A percentile compares a stretch with the other conserved stretches of the same genome.
Conservation (phyloP, 441 rosid species). For the Gossypium schwendimanii region DNA sequence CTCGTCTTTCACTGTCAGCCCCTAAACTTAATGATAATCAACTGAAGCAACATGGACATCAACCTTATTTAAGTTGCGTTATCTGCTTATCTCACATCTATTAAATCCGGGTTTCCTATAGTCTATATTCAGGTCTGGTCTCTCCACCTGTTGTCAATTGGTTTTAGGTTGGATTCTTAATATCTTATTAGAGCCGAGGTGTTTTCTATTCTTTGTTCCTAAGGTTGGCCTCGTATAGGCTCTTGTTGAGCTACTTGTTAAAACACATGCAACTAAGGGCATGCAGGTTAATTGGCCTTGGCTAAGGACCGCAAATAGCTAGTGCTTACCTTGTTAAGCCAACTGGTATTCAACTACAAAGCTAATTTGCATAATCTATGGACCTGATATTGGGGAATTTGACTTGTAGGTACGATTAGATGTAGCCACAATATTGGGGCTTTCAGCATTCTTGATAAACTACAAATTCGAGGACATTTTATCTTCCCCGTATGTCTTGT, state of each 20-base stretch:
- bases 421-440: conserved; percentile 77
- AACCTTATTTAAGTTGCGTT: not conserved
- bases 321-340: not conserved
- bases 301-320: not conserved
- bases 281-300: conserved; percentile 5
- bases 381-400: conserved; percentile 19
- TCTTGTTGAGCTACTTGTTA: not conserved
- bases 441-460: conserved; percentile 79
- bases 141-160: not conserved
- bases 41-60: not conserved
- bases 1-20: not conserved
- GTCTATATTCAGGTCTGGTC: not conserved
- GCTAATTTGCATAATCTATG: conserved; percentile 8
- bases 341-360: not conserved
- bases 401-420: conserved; percentile 79
- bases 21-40: not conserved
- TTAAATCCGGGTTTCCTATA: not conserved
- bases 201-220: not conserved
- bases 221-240: not conserved
- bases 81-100: not conserved
- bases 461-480: conserved; percentile 83
- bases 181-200: not conserved
- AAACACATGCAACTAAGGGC: not conserved
- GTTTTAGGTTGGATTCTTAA: conserved; percentile 1
- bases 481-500: conserved; percentile 66